Evolutionary conservation across 2,329 filamentous ascomycete genomes (phyloP).

Genomic region (Trichoderma sp.): DNA sequence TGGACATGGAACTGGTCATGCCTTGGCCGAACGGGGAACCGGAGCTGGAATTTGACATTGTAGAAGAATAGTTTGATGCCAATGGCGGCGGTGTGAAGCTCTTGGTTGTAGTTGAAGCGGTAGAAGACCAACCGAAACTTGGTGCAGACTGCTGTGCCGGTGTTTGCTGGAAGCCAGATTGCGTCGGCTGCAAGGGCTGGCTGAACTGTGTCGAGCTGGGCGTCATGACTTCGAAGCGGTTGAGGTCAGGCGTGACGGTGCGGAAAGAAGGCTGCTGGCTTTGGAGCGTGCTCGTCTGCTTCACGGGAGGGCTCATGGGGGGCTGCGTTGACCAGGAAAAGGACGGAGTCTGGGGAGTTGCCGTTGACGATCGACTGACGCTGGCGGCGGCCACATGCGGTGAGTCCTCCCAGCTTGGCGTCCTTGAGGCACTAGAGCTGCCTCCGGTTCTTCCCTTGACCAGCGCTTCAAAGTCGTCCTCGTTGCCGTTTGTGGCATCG

Average conservation of each 20-base stretch:
- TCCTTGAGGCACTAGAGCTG: constrained; percentile 42
- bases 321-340: constrained; percentile 67
- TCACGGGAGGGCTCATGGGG: constrained; percentile 38
- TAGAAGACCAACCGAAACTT: constrained; percentile 55
- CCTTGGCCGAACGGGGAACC: constrained; percentile 35
- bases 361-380: constrained; percentile 35
- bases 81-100: constrained; percentile 30
- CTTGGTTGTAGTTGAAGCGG: constrained; percentile 32
- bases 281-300: constrained; percentile 38
- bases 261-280: constrained; percentile 49
- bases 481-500: constrained; percentile 52
- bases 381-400: constrained; percentile 32
- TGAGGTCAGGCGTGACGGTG: constrained; percentile 61
- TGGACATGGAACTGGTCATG: constrained; percentile 49
- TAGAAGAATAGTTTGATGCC: constrained; percentile 33
- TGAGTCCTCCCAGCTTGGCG: constrained; percentile 52
- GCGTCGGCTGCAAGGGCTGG: constrained; percentile 55
- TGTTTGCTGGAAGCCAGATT: constrained; percentile 33
- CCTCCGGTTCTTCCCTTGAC: constrained; percentile 67
- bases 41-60: constrained; percentile 32
- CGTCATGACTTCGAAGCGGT: constrained; percentile 55
- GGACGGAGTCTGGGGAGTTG: constrained; percentile 47
- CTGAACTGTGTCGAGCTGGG: constrained; percentile 65
- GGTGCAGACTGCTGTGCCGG: constrained; percentile 34
- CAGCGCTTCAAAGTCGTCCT: constrained; percentile 83